These are phyloP conservation scores for Neurospora sp. DNA, from an alignment of 2,329 filamentous ascomycete genomes.

Conservation along the genomic window DNA sequence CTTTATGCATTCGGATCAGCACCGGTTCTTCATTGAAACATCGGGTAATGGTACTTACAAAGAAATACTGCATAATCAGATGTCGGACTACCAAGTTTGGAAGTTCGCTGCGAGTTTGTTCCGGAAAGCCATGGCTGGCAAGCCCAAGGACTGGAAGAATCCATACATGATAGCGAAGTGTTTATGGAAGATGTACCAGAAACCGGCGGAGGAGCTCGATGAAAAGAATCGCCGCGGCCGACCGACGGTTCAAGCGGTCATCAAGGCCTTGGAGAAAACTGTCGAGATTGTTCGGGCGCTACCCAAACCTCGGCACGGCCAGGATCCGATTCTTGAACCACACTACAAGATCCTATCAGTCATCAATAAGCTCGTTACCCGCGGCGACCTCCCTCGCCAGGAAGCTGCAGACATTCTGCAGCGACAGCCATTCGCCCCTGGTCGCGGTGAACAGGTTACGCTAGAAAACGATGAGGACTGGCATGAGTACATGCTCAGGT, in stretches of 20 bases:
- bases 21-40: constrained; percentile 45
- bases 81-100: constrained; percentile 52
- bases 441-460: constrained; percentile 35
- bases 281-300: constrained; percentile 40
- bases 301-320: constrained; percentile 45
- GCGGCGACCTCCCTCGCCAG: constrained; percentile 35
- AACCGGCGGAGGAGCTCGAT: constrained; percentile 32
- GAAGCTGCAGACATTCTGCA: constrained; percentile 43
- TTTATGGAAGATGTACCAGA: constrained; percentile 54
- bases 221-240: constrained; percentile 29
- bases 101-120: constrained; percentile 49
- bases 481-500: constrained; percentile 44
- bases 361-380: constrained; percentile 67
- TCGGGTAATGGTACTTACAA: constrained; percentile 41
- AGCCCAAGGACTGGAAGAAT: constrained; percentile 48
- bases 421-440: constrained; percentile 44
- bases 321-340: constrained; percentile 76
- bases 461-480: constrained; percentile 52
- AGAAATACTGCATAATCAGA: constrained; percentile 42
- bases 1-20: constrained; percentile 45
- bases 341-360: constrained; percentile 85
- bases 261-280: constrained; percentile 41
- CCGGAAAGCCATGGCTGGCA: constrained; percentile 42
- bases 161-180: constrained; percentile 53
- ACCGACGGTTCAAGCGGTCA: constrained; percentile 31